These are phyloP conservation scores for Cucumis melo DNA, from an alignment of 306 rosid species.

Conservation along the genomic window DNA sequence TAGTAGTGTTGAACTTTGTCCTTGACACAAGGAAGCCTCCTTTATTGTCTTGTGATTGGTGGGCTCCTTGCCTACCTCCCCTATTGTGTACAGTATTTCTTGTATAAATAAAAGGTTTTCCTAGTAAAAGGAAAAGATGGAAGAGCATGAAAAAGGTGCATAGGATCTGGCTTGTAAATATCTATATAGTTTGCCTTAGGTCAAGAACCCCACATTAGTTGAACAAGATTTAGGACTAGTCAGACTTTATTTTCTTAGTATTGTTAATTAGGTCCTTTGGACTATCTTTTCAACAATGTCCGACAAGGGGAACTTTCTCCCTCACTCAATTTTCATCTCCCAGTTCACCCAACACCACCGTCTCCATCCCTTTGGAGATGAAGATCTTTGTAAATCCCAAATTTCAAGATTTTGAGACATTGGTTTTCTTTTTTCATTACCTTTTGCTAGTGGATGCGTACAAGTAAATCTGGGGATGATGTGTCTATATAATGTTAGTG, in stretches of 20 bases:
- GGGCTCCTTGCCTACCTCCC: not conserved
- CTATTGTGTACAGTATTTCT: not conserved
- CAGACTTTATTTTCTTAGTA: not conserved
- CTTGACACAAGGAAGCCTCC: not conserved
- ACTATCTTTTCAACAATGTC: not conserved
- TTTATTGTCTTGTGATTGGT: not conserved
- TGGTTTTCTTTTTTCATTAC: not conserved
- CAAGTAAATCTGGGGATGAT: not conserved
- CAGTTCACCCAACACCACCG: not conserved
- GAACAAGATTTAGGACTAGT: not conserved
- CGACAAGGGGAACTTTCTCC: not conserved
- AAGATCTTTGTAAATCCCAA: not conserved
- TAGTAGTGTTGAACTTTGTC: not conserved
- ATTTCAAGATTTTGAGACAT: not conserved
- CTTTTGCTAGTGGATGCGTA: not conserved
- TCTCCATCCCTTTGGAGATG: not conserved
- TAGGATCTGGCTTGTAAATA: not conserved
- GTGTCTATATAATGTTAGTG: not conserved
- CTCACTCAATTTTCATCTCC: not conserved
- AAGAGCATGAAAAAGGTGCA: not conserved
- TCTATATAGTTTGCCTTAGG: not conserved
- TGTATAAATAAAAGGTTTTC: not conserved
- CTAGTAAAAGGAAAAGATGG: not conserved
- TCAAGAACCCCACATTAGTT: not conserved
- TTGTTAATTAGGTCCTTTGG: not conserved